phyloP scores from a whole-genome alignment of 345 rosid genomes.

The Eucalyptus coolabah region DNA sequence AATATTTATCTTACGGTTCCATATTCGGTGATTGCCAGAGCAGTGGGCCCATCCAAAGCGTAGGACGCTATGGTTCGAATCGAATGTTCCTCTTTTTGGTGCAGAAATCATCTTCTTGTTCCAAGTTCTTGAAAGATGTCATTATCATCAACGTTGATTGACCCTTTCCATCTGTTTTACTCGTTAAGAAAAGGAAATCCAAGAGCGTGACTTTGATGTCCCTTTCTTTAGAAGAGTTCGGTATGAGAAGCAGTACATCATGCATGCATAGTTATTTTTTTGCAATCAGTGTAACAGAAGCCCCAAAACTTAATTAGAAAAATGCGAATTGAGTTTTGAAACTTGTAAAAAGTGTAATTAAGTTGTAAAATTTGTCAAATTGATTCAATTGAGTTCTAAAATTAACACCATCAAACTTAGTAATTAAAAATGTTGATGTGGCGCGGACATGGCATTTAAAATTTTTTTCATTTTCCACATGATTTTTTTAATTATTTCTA shows the following conservation, averaged over 20 bases:
- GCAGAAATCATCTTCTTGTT: not conserved
- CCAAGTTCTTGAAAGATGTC: not conserved
- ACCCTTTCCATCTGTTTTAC: not conserved
- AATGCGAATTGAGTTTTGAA: rapidly evolving
- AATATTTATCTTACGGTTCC: not conserved
- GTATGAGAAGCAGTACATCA: not conserved
- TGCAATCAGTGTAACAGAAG: rapidly evolving
- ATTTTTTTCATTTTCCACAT: no score
- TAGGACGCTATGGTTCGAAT: not conserved
- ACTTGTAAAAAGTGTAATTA: no score
- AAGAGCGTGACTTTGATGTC: not conserved
- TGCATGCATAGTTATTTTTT: no score
- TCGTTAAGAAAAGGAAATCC: not conserved
- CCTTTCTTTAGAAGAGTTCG: not conserved
- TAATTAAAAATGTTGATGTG: rapidly evolving
- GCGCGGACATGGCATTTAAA: rapidly evolving
- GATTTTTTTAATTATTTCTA: no score
- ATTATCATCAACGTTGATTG: not conserved
- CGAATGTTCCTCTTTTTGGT: not conserved
- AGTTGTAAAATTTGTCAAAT: no score
- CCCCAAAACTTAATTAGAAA: rapidly evolving
- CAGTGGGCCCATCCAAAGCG: not conserved
- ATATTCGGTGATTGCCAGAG: not conserved
- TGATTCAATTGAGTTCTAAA: rapidly evolving
- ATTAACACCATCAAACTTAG: no score